Evolutionary conservation across 768 basidiomycete species (phyloP).

Genomic region (Rhodotorula taiwanensis): DNA sequence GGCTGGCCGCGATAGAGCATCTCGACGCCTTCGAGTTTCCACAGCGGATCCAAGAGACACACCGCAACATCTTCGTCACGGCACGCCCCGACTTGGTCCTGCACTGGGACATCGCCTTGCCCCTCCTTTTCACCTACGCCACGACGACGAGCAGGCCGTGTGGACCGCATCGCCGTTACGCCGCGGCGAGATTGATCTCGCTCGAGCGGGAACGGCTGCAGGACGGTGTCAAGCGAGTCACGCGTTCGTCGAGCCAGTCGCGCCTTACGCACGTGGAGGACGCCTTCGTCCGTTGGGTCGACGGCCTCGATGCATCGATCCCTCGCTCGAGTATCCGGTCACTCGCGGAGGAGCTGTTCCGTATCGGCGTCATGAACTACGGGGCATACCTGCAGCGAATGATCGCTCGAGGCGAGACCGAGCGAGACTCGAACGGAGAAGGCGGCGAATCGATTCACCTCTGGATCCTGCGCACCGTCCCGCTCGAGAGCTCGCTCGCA

Average conservation of each 20-base stretch:
- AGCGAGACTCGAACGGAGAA: background rate
- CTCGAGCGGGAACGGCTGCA: constrained; percentile 17
- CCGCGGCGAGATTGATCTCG: constrained; percentile 15
- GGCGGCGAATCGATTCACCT: constrained; percentile 8
- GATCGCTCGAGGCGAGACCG: constrained; percentile 37
- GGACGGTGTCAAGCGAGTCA: background rate
- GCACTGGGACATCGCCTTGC: constrained; percentile 2
- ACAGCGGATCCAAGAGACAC: background rate
- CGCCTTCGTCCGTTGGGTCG: constrained; percentile 30
- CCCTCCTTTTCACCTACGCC: constrained; percentile 30
- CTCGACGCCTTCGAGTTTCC: constrained; percentile 27
- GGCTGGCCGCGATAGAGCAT: background rate
- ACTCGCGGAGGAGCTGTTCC: constrained; percentile 26
- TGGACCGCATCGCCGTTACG: constrained; percentile 9
- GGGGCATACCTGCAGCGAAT: constrained; percentile 33
- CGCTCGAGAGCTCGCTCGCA: background rate
- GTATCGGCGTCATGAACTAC: constrained; percentile 21
- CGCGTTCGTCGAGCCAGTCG: background rate
- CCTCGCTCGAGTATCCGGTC: background rate
- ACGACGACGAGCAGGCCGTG: constrained; percentile 10
- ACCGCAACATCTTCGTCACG: constrained; percentile 2
- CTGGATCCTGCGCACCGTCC: constrained; percentile 18
- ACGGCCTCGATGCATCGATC: constrained; percentile 9
- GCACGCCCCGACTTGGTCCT: background rate
- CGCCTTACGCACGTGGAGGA: constrained; percentile 1